phyloP scores from a whole-genome alignment of 345 rosid genomes.

The Dipteronia sinensis region DNA sequence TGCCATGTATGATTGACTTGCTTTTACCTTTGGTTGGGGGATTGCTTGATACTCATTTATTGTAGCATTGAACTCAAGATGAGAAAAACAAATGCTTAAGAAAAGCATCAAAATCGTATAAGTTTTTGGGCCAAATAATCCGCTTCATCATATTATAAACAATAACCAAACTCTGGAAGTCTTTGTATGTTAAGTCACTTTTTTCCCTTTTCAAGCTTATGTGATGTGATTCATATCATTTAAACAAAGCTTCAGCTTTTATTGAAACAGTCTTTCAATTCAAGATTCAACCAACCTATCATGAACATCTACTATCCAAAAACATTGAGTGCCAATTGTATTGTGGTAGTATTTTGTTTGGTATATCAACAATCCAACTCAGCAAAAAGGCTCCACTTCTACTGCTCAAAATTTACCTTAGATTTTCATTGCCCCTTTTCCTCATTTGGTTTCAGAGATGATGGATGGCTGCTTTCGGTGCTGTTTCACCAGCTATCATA shows the following conservation, averaged over 20 bases:
- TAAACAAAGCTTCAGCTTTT: too few relatives aligned
- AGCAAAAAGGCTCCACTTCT: not conserved
- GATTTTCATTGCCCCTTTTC: too few relatives aligned
- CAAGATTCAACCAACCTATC: too few relatives aligned
- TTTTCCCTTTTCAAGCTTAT: not conserved
- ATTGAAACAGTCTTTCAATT: too few relatives aligned
- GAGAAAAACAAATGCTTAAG: conserved; percentile 79
- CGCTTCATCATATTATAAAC: conserved; percentile 63
- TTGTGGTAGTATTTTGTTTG: not conserved
- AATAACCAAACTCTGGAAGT: not conserved
- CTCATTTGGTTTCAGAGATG: too few relatives aligned
- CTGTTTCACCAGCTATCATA: too few relatives aligned
- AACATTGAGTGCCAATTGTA: not conserved
- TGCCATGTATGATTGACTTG: conserved; percentile 7
- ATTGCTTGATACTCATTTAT: conserved; percentile 20
- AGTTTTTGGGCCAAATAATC: conserved; percentile 75
- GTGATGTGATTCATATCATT: not conserved
- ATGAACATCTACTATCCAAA: not conserved
- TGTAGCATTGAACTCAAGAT: conserved; percentile 84
- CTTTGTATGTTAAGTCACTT: not conserved
- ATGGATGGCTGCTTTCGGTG: too few relatives aligned
- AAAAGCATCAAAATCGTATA: conserved; percentile 77
- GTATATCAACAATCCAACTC: not conserved
- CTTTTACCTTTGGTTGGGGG: conserved; percentile 16
- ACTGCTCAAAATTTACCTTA: not conserved